Base-by-base conservation (phyloP, 2,329 filamentous ascomycete species). In the Macrophomina tecta region DNA sequence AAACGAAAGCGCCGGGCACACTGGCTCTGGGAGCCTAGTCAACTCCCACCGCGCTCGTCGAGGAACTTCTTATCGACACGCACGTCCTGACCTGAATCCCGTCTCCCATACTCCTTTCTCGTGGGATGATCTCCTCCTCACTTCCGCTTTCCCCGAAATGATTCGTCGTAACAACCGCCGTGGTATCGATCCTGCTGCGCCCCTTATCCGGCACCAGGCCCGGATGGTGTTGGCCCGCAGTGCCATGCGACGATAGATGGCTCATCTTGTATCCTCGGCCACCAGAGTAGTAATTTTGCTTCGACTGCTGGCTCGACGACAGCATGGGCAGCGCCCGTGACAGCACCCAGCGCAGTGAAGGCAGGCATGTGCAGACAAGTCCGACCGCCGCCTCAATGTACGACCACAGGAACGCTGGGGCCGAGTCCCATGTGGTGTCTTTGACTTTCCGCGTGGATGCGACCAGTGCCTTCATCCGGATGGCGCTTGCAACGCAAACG, bases 361-460 rank as follows among this genome's bases (percentile, higher is more conserved):
- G 73, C 11, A 75, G 62, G 38, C 73, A 75, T 2, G 72, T 72
- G 63, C 72, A 74, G 5, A 75, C 72, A 2, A 75, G 70, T 4
- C 73, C 73, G 11, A 69, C 69, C 6, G 72, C 72, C 23, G 72
- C 69, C 55, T 75, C 73, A 51, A 75, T 72, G 42, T 70, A 74
- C 8, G 72, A 73, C 73, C 73, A 75, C 1, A 75, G 69, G 56
- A 74, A 74, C 1, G 73, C 69, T 1, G 72, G 72, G 6, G 70
- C 70, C 9, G 72, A 73, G 45, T 73, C 72, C 69, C 70, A 74
- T 0, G 70, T 69, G 3, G 70, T 69, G 5, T 69, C 70, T 14
- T 73, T 70, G 56, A 69, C 66, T 6, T n/a, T 9, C 34, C 51
- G 65, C 7, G 73, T 69, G 5, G 67, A 70, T 16, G 68, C 64